Evolutionary conservation across 768 basidiomycete genomes (phyloP), one percentile per base, ranked within the genome.

Genomic region (Nidula microcarpa): DNA sequence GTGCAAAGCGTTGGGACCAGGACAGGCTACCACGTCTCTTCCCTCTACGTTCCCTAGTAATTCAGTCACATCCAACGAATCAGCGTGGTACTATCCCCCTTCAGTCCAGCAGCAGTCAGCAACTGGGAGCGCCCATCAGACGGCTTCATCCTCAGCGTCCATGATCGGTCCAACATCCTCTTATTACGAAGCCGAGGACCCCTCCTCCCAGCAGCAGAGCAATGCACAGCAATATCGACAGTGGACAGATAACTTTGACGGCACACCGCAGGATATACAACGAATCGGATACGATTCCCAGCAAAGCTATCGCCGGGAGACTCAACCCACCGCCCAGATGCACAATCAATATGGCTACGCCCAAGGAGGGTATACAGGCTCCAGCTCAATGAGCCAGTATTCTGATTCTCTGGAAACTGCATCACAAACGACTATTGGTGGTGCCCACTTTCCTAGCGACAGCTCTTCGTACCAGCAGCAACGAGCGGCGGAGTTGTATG

Each of bases 111-210:
- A 23, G 23, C 23, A 23, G 23, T 23, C 23, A 23, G 53, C 18
- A 17, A 16, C 50, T 35, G 34, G 48, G 37, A 33, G 54, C 33
- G 10, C 53, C 23, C 60, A 55, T 17, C 58, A 57, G 43, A 51
- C 57, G 6, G 49, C 57, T 17, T 57, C 64, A 49, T 43, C 61
- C 47, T 61, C 65, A 8, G 35, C 71, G 45, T 56, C 69, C 39
- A 84, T 85, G 83, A 84, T 85, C 56, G 77, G 78, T 36, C 74
- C 82, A 13, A 70, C 73, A 0, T 71, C 80, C 7, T 74, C 80
- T 6, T 81, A 81, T 59, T 85, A 82, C 61, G 79, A 80, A 51
- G 70, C 80, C 5, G 67, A 76, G 16, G 68, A 70, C 3, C 60
- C 66, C n/a, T 59, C 62, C 17, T 51, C 66, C 11, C 59, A 64